Evolutionary conservation across 352 stramenopile genomes (phyloP).

Genomic region (Pythium monospermum): DNA sequence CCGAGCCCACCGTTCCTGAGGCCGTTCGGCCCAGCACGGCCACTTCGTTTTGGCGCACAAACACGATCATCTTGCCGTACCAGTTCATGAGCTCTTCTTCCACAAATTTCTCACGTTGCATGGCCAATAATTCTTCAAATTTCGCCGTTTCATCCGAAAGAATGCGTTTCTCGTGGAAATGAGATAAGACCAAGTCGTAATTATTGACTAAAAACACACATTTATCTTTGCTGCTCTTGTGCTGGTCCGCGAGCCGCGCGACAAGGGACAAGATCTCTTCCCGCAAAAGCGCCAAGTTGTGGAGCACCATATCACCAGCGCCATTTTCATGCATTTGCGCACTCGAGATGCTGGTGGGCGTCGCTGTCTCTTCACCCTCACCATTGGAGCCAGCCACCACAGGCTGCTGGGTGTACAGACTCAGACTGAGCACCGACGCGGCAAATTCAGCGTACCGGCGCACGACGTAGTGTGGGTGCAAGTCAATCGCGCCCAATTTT

Average conservation of each 20-base stretch:
- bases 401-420: slow-evolving; percentile 54
- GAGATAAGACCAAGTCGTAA: slow-evolving; percentile 93
- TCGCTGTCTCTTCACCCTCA: slow-evolving; percentile 24
- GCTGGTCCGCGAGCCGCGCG: slow-evolving; percentile 86
- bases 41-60: slow-evolving; percentile 94
- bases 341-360: slow-evolving; percentile 36
- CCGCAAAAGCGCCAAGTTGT: slow-evolving; percentile 84
- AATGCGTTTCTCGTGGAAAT: slow-evolving; percentile 94
- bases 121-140: slow-evolving; percentile 92
- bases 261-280: slow-evolving; percentile 80
- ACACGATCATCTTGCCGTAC: slow-evolving; percentile 96
- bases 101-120: slow-evolving; percentile 95
- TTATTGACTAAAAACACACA: slow-evolving; percentile 99
- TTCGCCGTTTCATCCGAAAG: slow-evolving; percentile 92
- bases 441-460: slow-evolving; percentile 96
- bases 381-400: slow-evolving; percentile 14
- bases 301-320: slow-evolving; percentile 92
- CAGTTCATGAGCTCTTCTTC: slow-evolving; percentile 93
- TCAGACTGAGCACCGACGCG: slow-evolving; percentile 93
- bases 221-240: slow-evolving; percentile 91
- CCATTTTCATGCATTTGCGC: slow-evolving; percentile 79
- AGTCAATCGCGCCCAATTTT: slow-evolving; percentile 90
- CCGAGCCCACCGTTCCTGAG: slow-evolving; percentile 17
- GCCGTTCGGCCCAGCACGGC: slow-evolving; percentile 49
- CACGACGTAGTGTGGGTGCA: slow-evolving; percentile 97